Evolutionary conservation across 805 yeast species (phyloP), one percentile per base, ranked within the genome.

Genomic region (Spathaspora arborariae): DNA sequence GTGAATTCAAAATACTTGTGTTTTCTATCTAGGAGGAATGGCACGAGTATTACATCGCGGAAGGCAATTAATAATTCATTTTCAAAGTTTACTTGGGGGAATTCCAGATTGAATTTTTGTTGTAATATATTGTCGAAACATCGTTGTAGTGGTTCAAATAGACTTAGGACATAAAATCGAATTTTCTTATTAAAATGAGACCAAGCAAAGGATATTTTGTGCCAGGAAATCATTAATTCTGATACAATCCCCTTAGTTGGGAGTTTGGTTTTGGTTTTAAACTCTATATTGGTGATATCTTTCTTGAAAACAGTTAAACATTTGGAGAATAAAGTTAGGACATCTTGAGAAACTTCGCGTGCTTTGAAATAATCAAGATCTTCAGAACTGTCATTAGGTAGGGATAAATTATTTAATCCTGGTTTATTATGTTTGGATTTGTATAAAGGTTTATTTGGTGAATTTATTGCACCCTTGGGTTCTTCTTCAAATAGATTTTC

Each of bases 311-410:
- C 27, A 10, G 50, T 33, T 58, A 66, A 50, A 22, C 62, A 56
- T 44, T 56, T 54, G 1, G 46, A 49, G 45, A 67, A 66, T 44
- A 56, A 63, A 2, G 58, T 50, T 15, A 54, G 46, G 3, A 68
- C 46, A 39, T 64, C 68, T 45, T 58, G 66, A 1, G 59, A 55
- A 5, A 65, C 51, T 47, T 68, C 72, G 43, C 70, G 48, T 5
- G 56, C 41, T 38, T 51, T 53, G 24, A 58, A 53, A 19, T 65
- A 68, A 45, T 64, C 65, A 7, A 55, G 24, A 18, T 42, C 45
- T 15, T 57, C 58, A 27, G 21, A 13, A 10, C 24, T 20, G 22
- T 20, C 39, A 16, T 37, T 37, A 2, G 24, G 24, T 37, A 37
- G 15, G 6, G 27, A 24, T 19, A 18, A 16, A 45, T 38, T 18